phyloP scores from a whole-genome alignment of 768 basidiomycete species.

The Pholiota microspora region DNA sequence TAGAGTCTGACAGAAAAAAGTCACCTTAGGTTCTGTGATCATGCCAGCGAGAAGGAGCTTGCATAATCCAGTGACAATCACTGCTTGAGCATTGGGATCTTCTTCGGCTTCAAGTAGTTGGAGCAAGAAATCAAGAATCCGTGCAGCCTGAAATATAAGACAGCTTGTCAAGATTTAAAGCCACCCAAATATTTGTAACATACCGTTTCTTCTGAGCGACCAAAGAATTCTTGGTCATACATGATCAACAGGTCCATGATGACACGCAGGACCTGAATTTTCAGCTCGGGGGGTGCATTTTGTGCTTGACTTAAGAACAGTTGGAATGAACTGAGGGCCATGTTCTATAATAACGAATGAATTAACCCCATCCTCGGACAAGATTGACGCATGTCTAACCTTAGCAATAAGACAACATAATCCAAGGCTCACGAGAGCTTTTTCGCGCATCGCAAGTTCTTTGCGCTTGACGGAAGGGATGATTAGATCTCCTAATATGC shows the following conservation, averaged over 20 bases:
- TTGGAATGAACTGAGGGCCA: conserved; percentile 70
- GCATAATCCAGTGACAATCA: conserved; percentile 79
- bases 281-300: conserved; percentile 71
- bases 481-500: conserved; percentile 81
- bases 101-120: conserved; percentile 62
- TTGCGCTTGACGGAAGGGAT: conserved; percentile 89
- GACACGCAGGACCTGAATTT: conserved; percentile 77
- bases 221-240: conserved; percentile 79
- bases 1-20: conserved; percentile 10
- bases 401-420: conserved; percentile 85
- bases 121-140: conserved; percentile 45
- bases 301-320: conserved; percentile 80
- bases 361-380: neutral
- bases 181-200: conserved; percentile 14
- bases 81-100: conserved; percentile 70
- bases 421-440: conserved; percentile 77
- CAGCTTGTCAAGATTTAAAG: neutral
- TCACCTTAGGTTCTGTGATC: conserved; percentile 74
- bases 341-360: conserved; percentile 35
- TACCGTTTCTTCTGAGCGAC: conserved; percentile 43
- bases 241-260: conserved; percentile 91
- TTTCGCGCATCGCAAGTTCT: conserved; percentile 76
- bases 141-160: conserved; percentile 28
- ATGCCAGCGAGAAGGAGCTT: conserved; percentile 89
- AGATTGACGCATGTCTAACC: conserved; percentile 29